Evolutionary conservation across 1,139 yeast species (phyloP).

Genomic region (Magnusiomyces tetraspermus): DNA sequence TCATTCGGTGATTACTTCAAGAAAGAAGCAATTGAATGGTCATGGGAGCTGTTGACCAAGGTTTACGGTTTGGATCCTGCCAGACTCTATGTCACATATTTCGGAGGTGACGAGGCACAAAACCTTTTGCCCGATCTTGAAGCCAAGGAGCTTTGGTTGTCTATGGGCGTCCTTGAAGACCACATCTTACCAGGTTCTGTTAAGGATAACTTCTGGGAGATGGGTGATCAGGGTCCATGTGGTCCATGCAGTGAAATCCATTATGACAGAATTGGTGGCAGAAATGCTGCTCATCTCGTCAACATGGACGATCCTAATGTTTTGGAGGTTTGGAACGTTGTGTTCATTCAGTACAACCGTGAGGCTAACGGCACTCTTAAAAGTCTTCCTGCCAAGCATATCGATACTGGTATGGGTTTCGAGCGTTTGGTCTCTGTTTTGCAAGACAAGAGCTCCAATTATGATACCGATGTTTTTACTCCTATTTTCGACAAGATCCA

Average conservation of each 20-base stretch:
- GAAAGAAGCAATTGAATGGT: slow-evolving; percentile 76
- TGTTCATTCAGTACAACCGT: slow-evolving; percentile 91
- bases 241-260: slow-evolving; percentile 98
- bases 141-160: slow-evolving; percentile 79
- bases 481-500: slow-evolving; percentile 80
- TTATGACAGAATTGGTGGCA: slow-evolving; percentile 94
- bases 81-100: slow-evolving; percentile 87
- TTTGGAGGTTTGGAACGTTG: slow-evolving; percentile 94
- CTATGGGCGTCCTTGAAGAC: slow-evolving; percentile 80
- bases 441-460: slow-evolving; percentile 84
- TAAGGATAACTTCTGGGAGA: slow-evolving; percentile 97
- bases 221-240: slow-evolving; percentile 99
- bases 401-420: slow-evolving; percentile 98
- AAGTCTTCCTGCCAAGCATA: slow-evolving; percentile 83
- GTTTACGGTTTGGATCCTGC: slow-evolving; percentile 71
- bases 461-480: slow-evolving; percentile 92
- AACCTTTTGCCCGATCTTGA: slow-evolving; percentile 90
- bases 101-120: slow-evolving; percentile 76
- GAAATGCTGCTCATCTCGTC: slow-evolving; percentile 84
- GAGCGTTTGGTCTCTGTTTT: slow-evolving; percentile 92
- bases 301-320: slow-evolving; percentile 97
- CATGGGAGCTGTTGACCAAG: slow-evolving; percentile 84
- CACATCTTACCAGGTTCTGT: slow-evolving; percentile 89
- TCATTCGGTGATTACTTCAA: slow-evolving; percentile 98
- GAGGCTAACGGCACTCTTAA: slow-evolving; percentile 77